phyloP scores from a whole-genome alignment of 331 rosid species.

The Telfairia occidentalis region DNA sequence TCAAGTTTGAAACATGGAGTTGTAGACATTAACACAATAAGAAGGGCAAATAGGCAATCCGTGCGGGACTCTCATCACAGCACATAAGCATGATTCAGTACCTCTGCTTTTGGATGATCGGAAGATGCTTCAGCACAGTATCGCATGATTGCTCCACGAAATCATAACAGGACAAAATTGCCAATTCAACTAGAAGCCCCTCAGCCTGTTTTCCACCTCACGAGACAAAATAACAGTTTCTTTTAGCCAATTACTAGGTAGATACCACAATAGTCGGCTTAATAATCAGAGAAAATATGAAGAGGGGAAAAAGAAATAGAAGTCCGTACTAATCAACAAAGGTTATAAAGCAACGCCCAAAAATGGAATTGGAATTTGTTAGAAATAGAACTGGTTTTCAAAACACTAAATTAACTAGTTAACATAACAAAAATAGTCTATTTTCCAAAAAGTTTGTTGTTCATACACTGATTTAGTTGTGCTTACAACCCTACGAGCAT shows the following conservation, averaged over 20 bases:
- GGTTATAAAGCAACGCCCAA: not conserved
- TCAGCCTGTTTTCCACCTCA: constrained; percentile 59
- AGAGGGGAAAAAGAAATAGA: not conserved
- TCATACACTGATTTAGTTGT: not conserved
- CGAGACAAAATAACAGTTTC: constrained; percentile 8
- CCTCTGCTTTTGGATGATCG: constrained; percentile 70
- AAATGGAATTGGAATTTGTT: not conserved
- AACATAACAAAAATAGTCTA: not conserved
- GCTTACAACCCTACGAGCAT: not conserved
- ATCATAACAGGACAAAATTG: constrained; percentile 67
- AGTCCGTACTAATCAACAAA: not conserved
- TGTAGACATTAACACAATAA: not conserved
- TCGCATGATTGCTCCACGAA: constrained; percentile 72
- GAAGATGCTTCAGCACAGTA: constrained; percentile 55
- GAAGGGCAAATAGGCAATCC: not conserved
- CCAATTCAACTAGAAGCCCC: constrained; percentile 68
- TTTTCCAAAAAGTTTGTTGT: not conserved
- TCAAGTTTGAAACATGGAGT: not conserved
- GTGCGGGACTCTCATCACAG: not conserved
- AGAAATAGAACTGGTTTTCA: not conserved
- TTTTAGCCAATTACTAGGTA: not conserved
- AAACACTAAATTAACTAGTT: not conserved
- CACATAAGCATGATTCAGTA: constrained; percentile 14
- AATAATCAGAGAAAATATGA: constrained; percentile 6
- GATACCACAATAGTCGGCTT: not conserved